These are phyloP conservation scores for Pseudozyma sp. DNA, from an alignment of 1,284 basidiomycete species.

Conservation along the genomic window DNA sequence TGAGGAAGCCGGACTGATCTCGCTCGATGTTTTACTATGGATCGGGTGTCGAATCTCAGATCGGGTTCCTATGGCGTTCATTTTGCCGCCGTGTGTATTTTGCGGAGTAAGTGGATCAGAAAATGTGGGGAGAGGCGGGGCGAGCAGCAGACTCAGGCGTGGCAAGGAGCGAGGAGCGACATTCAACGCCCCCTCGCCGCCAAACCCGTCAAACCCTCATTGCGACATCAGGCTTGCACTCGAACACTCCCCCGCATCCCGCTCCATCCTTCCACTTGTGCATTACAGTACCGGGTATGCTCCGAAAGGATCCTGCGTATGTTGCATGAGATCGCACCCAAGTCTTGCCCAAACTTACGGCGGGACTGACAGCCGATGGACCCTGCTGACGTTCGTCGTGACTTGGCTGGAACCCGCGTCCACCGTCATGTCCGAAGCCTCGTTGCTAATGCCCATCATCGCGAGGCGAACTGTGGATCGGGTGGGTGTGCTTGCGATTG, in stretches of 20 bases:
- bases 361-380: neutral
- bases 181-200: conserved; percentile 1
- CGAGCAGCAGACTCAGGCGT: neutral
- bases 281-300: neutral
- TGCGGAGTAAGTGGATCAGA: neutral
- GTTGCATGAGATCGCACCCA: neutral
- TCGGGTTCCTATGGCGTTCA: neutral
- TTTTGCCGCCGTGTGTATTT: neutral
- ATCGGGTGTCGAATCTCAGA: neutral
- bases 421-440: conserved; percentile 13
- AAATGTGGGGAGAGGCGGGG: neutral
- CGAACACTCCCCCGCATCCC: no score
- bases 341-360: neutral
- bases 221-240: no score
- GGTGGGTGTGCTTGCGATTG: no score
- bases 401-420: neutral
- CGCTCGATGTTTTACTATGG: no score
- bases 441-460: no score
- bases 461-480: no score
- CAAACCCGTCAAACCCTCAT: conserved; percentile 12
- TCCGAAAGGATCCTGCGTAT: neutral
- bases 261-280: no score
- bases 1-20: no score
- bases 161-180: neutral
- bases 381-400: neutral